Percentiles rank a stretch among this genome's conserved stretches.
Conservation (phyloP, 768 basidiomycete species). For the Suillus clintonianus region DNA sequence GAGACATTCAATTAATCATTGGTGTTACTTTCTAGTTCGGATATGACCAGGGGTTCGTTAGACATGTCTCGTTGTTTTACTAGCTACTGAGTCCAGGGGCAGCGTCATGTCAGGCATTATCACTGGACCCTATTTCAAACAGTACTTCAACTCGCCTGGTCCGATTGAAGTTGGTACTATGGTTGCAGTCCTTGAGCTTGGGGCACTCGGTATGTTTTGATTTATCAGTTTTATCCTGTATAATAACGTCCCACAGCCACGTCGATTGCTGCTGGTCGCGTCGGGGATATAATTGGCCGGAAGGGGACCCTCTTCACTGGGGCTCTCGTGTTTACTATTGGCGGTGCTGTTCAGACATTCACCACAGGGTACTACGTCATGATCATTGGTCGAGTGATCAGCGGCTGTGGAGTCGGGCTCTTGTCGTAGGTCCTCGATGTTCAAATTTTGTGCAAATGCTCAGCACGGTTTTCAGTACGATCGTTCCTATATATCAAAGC, state of each 20-base stretch:
- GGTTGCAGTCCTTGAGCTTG: conserved; percentile 93
- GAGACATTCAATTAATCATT: background rate
- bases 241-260: conserved; percentile 55
- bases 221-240: background rate
- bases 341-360: conserved; percentile 85
- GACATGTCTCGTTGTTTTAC: conserved; percentile 10
- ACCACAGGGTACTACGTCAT: conserved; percentile 78
- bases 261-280: conserved; percentile 82
- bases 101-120: conserved; percentile 94
- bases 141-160: conserved; percentile 79
- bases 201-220: conserved; percentile 74
- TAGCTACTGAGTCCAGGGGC: conserved; percentile 4
- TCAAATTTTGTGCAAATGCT: conserved; percentile 2
- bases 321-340: conserved; percentile 81
- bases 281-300: conserved; percentile 86
- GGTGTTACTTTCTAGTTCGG: conserved; percentile 55
- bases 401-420: conserved; percentile 89
- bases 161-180: conserved; percentile 84
- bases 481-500: conserved; percentile 93
- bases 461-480: conserved; percentile 56
- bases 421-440: conserved; percentile 60
- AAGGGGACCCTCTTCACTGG: conserved; percentile 83
- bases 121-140: conserved; percentile 79
- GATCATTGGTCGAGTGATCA: conserved; percentile 80
- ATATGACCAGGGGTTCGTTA: conserved; percentile 78